phyloP scores from a whole-genome alignment of 169 alveolate species.

The Plasmodium malariae region DNA sequence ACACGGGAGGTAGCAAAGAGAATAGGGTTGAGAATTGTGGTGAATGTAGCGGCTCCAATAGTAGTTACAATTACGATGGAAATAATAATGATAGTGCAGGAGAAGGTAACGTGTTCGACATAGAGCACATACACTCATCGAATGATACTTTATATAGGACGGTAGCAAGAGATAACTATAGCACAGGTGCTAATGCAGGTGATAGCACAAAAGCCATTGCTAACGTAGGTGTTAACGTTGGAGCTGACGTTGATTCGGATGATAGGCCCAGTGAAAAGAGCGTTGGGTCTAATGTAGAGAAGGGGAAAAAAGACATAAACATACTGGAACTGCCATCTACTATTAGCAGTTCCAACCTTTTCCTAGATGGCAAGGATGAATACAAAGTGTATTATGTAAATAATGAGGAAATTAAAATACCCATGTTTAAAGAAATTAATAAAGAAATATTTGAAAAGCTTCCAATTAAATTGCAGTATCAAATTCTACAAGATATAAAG shows the following conservation, averaged over 20 bases:
- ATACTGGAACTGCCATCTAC: slow-evolving; percentile 49
- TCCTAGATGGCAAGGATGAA: slow-evolving; percentile 72
- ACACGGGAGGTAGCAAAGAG: background rate
- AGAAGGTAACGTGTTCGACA: background rate
- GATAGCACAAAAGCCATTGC: background rate
- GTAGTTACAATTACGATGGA: background rate
- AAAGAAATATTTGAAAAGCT: slow-evolving; percentile 87
- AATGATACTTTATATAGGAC: slow-evolving; percentile 1
- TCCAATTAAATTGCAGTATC: slow-evolving; percentile 84
- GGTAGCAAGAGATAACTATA: no score
- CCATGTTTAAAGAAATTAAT: slow-evolving; percentile 79
- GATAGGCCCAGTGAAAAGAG: background rate
- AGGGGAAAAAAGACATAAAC: slow-evolving; percentile 22
- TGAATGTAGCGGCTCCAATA: background rate
- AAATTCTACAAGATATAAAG: slow-evolving; percentile 86
- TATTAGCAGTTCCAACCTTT: background rate
- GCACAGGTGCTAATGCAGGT: no score
- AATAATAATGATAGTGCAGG: background rate
- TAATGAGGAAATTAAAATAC: slow-evolving; percentile 70
- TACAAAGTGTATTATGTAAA: slow-evolving; percentile 67
- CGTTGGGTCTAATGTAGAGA: background rate
- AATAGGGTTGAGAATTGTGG: background rate
- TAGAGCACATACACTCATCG: background rate
- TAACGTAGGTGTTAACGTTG: background rate
- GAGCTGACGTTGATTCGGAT: background rate